Evolutionary conservation across 768 basidiomycete genomes (phyloP), one percentile per base, ranked within the genome.

Genomic region (Exidia glandulosa): DNA sequence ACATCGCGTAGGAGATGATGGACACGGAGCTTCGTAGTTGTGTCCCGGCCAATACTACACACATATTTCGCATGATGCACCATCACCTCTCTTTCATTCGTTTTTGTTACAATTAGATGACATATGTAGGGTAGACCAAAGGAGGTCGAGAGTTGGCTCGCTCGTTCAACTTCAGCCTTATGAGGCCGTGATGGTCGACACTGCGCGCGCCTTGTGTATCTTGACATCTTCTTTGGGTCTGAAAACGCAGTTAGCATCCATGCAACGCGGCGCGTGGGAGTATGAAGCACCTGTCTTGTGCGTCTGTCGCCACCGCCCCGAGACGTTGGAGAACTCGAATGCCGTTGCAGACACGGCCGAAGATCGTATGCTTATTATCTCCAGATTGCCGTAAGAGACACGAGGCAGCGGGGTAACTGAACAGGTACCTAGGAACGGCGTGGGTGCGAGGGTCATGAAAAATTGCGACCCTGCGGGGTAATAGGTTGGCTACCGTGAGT

Each of bases 381-480:
- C 30, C 16, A 14, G 12, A 23, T 19, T 45, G 41, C 23, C 19
- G 12, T 14, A 5, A 23, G 19, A 23, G 19, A 6, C 19, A 19
- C 6, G 23, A 45, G 19, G 16, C 9, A 19, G 41, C 12, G 9
- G 41, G 12, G 19, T 19, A 45, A 45, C 19, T 23, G 19, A 19
- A 23, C 16, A 45, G 14, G 25, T 31, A 54, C 50, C 50, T 37
- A 93, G 76, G 69, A 79, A 93, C 1, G 90, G 90, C 29, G 91
- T 92, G 30, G 89, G 90, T 2, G 79, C 80, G 27, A 93, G 80
- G 0, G 89, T 88, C 64, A 97, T 79, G 74, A 97, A 96, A 75
- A 97, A 97, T 71, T 97, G 95, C 19, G 92, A 95, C 25, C 94
- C 94, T 90, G 66, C n/a, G n/a, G n/a, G n/a, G n/a, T n/a, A n/a